Base-by-base conservation (phyloP, 2,329 filamentous ascomycete genomes). In the Chaetomiaceae sp. region DNA sequence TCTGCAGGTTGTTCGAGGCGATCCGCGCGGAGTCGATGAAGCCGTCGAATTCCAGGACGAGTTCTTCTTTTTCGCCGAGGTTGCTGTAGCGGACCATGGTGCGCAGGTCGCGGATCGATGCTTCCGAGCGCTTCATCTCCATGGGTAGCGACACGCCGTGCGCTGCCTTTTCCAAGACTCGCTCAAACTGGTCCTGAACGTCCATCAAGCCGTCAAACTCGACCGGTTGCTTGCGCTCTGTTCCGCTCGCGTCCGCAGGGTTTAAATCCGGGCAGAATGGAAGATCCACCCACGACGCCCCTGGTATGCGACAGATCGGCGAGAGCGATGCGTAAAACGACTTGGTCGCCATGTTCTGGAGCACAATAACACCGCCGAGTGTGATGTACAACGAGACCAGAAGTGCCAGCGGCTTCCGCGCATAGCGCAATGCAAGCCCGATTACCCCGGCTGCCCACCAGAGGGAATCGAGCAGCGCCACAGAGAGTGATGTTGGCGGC, bases 41-140 rank as follows among this genome's bases (percentile, higher is more conserved):
- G 45, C 81, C 81, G 57, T 87, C 81, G 52, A 95, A 87, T 65
- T 92, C 88, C 20, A 84, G 76, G 4, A 88, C 80, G 11, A 95
- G 78, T 67, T 90, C 85, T 32, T 86, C 79, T 27, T 81, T 81
- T 36, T 80, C 81, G 23, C 82, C 80, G 0, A 94, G 73, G 20
- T 81, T 77, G 60, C 85, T 89, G 69, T 85, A 83, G 34, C 81
- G 77, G 30, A 95, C 86, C 40, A 90, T 76, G 23, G 82, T 85
- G 29, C 86, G 81, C 21, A 94, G 71, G 62, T 91, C 88, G 36
- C 88, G 80, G 32, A 94, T 84, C 1, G 85, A 84, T 2, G 82
- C 75, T 67, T 92, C 87, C 2, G 85, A 84, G 9, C 82, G 79
- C 71, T 90, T 91, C 83, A 94, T 90, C 61, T 89, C 86, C 60